Evolutionary conservation across 495 filamentous ascomycete species (phyloP).

Genomic region (Neurospora sp.): DNA sequence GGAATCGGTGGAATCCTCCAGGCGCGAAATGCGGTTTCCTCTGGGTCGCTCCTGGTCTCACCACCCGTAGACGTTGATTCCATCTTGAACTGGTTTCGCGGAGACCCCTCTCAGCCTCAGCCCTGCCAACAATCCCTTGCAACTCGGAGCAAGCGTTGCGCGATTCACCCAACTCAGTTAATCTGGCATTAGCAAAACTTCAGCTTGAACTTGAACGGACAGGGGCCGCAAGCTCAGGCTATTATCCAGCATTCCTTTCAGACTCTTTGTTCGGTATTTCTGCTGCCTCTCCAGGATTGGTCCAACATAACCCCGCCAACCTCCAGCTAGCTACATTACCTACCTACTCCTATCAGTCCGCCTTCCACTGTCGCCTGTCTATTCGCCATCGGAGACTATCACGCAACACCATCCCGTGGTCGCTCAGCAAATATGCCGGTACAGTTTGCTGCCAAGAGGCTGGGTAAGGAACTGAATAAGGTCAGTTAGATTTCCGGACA

Average conservation of each 20-base stretch:
- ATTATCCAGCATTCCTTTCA: neutral
- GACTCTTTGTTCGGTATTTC: neutral
- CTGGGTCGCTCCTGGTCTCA: neutral
- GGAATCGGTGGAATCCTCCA: neutral
- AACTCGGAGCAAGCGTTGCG: neutral
- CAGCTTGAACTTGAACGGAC: neutral
- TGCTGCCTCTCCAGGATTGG: neutral
- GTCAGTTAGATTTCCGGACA: conserved; percentile 14
- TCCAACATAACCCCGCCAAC: neutral
- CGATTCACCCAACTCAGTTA: neutral
- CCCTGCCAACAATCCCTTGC: neutral
- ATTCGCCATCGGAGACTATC: neutral
- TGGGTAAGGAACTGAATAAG: conserved; percentile 45
- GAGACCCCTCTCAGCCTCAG: neutral
- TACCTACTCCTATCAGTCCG: neutral
- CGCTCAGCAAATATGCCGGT: conserved; percentile 24
- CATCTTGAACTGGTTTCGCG: neutral
- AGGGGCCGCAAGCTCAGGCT: neutral
- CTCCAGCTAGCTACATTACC: neutral
- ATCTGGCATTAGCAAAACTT: neutral
- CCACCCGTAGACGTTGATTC: neutral
- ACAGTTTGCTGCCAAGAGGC: conserved; percentile 37
- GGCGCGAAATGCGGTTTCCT: neutral
- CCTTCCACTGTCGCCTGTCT: neutral
- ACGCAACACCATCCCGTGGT: neutral